Evolutionary conservation across 1,139 yeast genomes (phyloP).

Genomic region (Nadsonia commutata): DNA sequence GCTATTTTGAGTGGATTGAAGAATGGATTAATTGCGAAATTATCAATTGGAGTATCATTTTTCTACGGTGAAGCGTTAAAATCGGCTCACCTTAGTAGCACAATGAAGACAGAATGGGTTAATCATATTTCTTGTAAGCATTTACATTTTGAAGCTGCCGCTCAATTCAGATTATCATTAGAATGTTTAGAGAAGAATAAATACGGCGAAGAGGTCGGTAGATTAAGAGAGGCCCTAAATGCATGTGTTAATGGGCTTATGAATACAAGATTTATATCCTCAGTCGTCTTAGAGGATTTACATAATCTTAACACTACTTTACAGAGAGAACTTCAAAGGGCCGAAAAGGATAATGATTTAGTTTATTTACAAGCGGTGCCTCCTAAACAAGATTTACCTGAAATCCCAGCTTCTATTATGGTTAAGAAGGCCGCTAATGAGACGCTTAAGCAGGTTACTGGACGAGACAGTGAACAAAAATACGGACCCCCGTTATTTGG

Average conservation of each 20-base stretch:
- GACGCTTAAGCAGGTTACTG: conserved; percentile 8
- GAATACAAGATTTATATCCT: conserved; percentile 29
- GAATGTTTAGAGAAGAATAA: conserved; percentile 34
- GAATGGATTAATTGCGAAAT: conserved; percentile 45
- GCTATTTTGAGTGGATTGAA: conserved; percentile 45
- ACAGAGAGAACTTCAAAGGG: conserved; percentile 31
- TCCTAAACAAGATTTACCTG: conserved; percentile 26
- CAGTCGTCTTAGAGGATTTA: conserved; percentile 32
- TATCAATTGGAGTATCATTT: conserved; percentile 48
- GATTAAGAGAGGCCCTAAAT: conserved; percentile 30
- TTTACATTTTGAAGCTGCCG: conserved; percentile 54
- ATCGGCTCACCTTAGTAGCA: conserved; percentile 34
- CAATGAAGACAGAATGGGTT: conserved; percentile 48
- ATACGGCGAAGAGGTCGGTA: conserved; percentile 60
- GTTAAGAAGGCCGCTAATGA: conserved; percentile 33
- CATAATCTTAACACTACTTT: conserved; percentile 34
- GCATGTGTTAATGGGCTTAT: conserved; percentile 10
- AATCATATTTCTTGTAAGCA: conserved; percentile 44
- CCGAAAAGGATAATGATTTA: conserved; percentile 71
- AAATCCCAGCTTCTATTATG: conserved; percentile 34
- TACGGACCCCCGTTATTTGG: conserved; percentile 30
- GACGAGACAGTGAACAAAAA: conserved; percentile 11
- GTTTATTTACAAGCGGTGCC: conserved; percentile 62
- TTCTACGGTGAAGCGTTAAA: conserved; percentile 37
- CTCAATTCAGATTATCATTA: conserved; percentile 46